These are phyloP conservation scores for Spergularia bocconei DNA, from an alignment of 148 eudicot genomes.

Conservation along the genomic window DNA sequence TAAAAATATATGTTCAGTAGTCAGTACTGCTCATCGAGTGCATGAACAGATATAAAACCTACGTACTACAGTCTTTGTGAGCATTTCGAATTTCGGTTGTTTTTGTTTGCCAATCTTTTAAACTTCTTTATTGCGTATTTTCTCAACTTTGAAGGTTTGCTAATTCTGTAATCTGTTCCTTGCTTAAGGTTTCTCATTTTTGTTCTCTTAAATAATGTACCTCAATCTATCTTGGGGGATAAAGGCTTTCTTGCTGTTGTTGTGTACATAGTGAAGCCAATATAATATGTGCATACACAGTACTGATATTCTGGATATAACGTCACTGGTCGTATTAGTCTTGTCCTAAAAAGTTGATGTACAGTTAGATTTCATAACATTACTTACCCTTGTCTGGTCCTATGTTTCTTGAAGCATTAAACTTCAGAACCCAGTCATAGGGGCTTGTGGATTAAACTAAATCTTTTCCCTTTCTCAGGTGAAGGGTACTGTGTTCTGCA, in stretches of 20 bases:
- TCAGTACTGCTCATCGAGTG: background rate
- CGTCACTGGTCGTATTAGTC: background rate
- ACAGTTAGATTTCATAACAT: background rate
- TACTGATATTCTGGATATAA: background rate
- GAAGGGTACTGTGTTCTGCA: constrained; percentile 66
- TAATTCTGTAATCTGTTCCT: too few species aligned
- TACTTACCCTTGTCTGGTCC: too few species aligned
- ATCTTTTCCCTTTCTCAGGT: constrained; percentile 45
- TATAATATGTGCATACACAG: background rate
- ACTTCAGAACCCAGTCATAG: background rate
- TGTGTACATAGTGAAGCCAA: too few species aligned
- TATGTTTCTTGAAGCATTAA: background rate
- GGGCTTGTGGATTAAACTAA: background rate
- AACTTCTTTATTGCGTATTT: background rate
- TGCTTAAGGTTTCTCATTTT: too few species aligned
- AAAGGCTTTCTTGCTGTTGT: too few species aligned
- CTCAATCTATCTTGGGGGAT: too few species aligned
- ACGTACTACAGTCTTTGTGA: background rate
- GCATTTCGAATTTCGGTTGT: background rate
- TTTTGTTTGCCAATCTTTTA: too few species aligned
- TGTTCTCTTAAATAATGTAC: too few species aligned
- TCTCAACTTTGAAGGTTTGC: background rate
- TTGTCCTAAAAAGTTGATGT: background rate
- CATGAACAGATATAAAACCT: background rate
- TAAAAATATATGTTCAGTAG: background rate